These are phyloP conservation scores for Barnettozyma populi DNA, from an alignment of 805 yeast species.

Conservation along the genomic window DNA sequence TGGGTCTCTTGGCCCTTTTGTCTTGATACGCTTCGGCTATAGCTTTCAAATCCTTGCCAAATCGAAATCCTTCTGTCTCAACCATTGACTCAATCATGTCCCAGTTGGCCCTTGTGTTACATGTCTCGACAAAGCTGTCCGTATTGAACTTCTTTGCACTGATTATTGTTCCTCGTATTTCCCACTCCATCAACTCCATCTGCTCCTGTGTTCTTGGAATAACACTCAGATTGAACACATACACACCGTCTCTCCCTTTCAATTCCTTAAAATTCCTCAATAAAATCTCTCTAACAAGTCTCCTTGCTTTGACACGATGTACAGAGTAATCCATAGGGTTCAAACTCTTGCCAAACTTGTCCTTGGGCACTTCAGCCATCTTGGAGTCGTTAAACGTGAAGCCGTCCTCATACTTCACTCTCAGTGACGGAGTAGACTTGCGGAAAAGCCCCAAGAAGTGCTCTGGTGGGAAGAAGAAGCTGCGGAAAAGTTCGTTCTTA, in stretches of 20 bases:
- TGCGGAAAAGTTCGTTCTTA: constrained; percentile 10
- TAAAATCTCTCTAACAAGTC: constrained; percentile 10
- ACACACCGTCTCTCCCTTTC: constrained; percentile 19
- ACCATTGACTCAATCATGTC: constrained; percentile 5
- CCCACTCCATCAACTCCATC: constrained; percentile 4
- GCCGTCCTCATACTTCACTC: constrained; percentile 17
- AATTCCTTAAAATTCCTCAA: constrained; percentile 6
- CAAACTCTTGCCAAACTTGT: constrained; percentile 10
- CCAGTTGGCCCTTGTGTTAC: constrained; percentile 17
- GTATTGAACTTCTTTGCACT: constrained; percentile 4
- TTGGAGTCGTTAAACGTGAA: constrained; percentile 14
- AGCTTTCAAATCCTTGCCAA: constrained; percentile 8
- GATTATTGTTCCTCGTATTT: constrained; percentile 3
- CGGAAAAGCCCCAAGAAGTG: constrained; percentile 20
- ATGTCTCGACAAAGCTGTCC: not conserved
- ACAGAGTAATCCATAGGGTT: constrained; percentile 18
- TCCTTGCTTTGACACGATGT: constrained; percentile 14
- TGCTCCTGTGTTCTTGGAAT: constrained; percentile 12
- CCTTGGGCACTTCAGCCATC: constrained; percentile 3
- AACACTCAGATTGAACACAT: constrained; percentile 16
- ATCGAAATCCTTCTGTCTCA: constrained; percentile 8
- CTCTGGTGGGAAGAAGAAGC: constrained; percentile 18
- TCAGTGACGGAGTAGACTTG: constrained; percentile 20
- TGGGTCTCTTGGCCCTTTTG: not conserved
- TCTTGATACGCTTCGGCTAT: not conserved